Percentiles rank a stretch among this genome's conserved stretches.
phyloP scores from a whole-genome alignment of 345 rosid species.

The Laguncularia racemosa region DNA sequence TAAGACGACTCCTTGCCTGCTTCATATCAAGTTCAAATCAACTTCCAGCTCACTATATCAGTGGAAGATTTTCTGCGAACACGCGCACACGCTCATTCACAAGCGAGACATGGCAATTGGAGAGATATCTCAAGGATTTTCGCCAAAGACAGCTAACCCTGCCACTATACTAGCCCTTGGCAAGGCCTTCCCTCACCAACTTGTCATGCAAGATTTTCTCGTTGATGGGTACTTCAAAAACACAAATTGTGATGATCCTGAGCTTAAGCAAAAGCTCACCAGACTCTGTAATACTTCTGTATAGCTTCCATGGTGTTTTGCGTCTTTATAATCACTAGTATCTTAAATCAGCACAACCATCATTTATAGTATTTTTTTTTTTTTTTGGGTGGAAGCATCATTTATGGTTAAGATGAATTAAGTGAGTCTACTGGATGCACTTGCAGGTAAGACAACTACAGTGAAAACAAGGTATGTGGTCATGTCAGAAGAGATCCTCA shows the following conservation, averaged over 20 bases:
- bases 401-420: not conserved
- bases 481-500: conserved; percentile 90
- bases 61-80: not conserved
- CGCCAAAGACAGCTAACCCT: conserved; percentile 26
- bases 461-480: conserved; percentile 94
- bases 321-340: not conserved
- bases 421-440: too few species aligned
- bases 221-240: conserved; percentile 87
- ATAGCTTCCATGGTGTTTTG: conserved; percentile 7
- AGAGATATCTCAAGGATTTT: conserved; percentile 19
- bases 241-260: conserved; percentile 90
- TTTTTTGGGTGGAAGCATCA: too few species aligned
- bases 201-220: conserved; percentile 86
- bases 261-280: conserved; percentile 76
- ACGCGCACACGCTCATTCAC: not conserved
- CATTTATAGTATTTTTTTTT: too few species aligned
- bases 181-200: conserved; percentile 96
- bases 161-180: conserved; percentile 83
- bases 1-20: conserved; percentile 6
- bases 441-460: conserved; percentile 86
- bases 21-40: conserved; percentile 9
- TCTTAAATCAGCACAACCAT: not conserved
- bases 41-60: not conserved
- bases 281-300: conserved; percentile 56
- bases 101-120: conserved; percentile 42